These are phyloP conservation scores for Fusarium temperatum DNA, from an alignment of 2,329 filamentous ascomycete species.

Conservation along the genomic window DNA sequence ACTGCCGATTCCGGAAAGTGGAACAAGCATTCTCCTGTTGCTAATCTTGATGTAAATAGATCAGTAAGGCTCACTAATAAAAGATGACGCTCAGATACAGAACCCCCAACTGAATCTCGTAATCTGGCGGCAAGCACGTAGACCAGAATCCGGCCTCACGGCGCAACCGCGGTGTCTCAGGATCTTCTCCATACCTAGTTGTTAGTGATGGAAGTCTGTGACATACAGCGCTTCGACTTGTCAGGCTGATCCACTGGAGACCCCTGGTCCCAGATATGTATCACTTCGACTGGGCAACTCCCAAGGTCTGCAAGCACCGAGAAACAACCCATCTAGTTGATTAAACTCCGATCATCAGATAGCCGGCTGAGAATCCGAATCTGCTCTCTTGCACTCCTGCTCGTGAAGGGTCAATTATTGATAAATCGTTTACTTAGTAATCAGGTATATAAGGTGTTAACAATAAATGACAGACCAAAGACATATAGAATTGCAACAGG, in stretches of 20 bases:
- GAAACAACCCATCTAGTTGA: not conserved
- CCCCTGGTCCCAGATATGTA: conserved; percentile 12
- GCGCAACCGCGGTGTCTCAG: conserved; percentile 38
- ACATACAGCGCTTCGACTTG: conserved; percentile 28
- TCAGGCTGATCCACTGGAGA: conserved; percentile 20
- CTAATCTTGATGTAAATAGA: not conserved
- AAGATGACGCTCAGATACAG: not conserved
- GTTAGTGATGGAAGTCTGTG: conserved; percentile 23
- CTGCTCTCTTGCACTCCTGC: not conserved
- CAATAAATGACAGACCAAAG: not conserved
- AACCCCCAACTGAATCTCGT: not conserved
- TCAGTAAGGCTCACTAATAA: not conserved
- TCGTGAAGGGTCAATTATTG: conserved; percentile 1
- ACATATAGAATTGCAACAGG: too few relatives aligned
- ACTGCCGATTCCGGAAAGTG: not conserved
- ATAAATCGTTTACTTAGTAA: not conserved
- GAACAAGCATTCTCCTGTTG: not conserved
- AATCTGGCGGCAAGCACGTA: conserved; percentile 16
- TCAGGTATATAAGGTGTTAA: not conserved
- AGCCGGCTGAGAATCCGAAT: not conserved
- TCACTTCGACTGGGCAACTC: conserved; percentile 28
- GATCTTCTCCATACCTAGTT: conserved; percentile 22
- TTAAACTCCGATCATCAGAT: conserved; percentile 19
- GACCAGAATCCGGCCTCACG: conserved; percentile 18
- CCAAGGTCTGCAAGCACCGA: conserved; percentile 16